Percentiles rank a stretch among this genome's conserved stretches.
These are phyloP conservation scores for Ophiostoma quercus DNA, from an alignment of 2,329 filamentous ascomycete genomes.

Conservation along the genomic window DNA sequence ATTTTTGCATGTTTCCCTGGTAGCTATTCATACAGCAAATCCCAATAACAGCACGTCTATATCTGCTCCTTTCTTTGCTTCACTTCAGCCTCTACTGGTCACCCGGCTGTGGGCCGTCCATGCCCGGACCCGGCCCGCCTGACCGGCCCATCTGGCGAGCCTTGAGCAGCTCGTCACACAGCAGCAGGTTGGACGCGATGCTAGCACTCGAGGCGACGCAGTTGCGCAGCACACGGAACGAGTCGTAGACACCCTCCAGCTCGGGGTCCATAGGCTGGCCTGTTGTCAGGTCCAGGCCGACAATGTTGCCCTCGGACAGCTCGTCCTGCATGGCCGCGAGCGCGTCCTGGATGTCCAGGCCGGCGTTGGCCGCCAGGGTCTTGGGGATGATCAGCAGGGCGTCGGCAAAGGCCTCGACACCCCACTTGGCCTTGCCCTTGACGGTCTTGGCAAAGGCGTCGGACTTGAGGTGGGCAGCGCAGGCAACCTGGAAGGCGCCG, in stretches of 20 bases:
- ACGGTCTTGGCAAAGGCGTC: conserved; percentile 83
- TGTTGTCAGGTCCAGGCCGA: conserved; percentile 78
- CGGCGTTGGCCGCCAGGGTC: conserved; percentile 91
- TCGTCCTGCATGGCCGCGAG: conserved; percentile 84
- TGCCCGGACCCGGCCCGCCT: conserved; percentile 58
- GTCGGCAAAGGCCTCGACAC: conserved; percentile 90
- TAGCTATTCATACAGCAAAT: conserved; percentile 14
- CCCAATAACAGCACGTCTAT: conserved; percentile 8
- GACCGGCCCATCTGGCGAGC: conserved; percentile 84
- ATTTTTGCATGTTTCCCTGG: not conserved
- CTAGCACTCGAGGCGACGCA: conserved; percentile 88
- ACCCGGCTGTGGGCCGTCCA: conserved; percentile 55
- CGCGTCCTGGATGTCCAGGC: conserved; percentile 94
- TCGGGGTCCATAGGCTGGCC: conserved; percentile 94
- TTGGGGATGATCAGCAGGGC: conserved; percentile 94
- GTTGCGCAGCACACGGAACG: conserved; percentile 90
- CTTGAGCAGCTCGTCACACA: conserved; percentile 97
- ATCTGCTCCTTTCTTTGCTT: not conserved
- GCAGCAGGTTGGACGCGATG: conserved; percentile 88
- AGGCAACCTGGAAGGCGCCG: conserved; percentile 93
- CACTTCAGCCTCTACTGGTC: conserved; percentile 1
- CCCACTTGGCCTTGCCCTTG: conserved; percentile 97
- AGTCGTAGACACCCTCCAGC: conserved; percentile 89
- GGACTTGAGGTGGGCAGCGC: conserved; percentile 78
- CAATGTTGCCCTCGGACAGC: conserved; percentile 72